Percentiles rank a stretch among this genome's conserved stretches.
Conservation (phyloP, 768 basidiomycete species). For the Gloeopeniophorella convolvens region DNA sequence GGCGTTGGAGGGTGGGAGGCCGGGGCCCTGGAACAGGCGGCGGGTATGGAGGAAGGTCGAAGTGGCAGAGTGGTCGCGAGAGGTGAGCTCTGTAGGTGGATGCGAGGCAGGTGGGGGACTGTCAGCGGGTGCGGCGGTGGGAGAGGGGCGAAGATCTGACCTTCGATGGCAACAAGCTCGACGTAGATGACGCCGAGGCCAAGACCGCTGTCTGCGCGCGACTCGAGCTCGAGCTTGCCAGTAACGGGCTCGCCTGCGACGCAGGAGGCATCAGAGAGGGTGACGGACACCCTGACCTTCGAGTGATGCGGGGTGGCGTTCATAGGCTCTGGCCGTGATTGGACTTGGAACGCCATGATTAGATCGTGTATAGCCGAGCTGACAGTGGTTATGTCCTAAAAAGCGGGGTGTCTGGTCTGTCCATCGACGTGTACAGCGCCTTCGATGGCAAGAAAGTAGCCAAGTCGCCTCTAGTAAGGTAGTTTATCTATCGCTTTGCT, state of each 20-base stretch:
- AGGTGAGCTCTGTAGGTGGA: slow-evolving; percentile 54
- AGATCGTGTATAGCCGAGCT: too few species aligned
- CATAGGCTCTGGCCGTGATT: slow-evolving; percentile 56
- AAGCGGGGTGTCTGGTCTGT: too few species aligned
- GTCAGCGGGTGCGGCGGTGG: background rate
- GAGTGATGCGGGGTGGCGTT: slow-evolving; percentile 75
- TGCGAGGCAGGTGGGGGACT: background rate
- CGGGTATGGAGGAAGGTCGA: slow-evolving; percentile 67
- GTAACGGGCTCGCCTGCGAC: slow-evolving; percentile 61
- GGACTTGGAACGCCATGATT: slow-evolving; percentile 29
- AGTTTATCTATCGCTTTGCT: too few species aligned
- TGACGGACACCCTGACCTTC: slow-evolving; percentile 66
- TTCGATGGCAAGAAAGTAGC: too few species aligned
- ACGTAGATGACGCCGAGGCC: slow-evolving; percentile 73
- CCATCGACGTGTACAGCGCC: too few species aligned
- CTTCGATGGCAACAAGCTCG: slow-evolving; percentile 70
- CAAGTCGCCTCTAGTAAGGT: too few species aligned
- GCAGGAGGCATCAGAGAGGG: slow-evolving; percentile 51
- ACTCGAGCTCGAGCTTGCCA: slow-evolving; percentile 78
- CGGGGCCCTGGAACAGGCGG: slow-evolving; percentile 74
- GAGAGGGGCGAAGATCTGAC: slow-evolving; percentile 32
- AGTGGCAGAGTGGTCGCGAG: slow-evolving; percentile 74
- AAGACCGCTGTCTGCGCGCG: slow-evolving; percentile 62
- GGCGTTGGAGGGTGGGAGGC: slow-evolving; percentile 78
- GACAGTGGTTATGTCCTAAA: too few species aligned